Base-by-base conservation (phyloP, 2,329 filamentous ascomycete species). In the Epichloe coenophiala region DNA sequence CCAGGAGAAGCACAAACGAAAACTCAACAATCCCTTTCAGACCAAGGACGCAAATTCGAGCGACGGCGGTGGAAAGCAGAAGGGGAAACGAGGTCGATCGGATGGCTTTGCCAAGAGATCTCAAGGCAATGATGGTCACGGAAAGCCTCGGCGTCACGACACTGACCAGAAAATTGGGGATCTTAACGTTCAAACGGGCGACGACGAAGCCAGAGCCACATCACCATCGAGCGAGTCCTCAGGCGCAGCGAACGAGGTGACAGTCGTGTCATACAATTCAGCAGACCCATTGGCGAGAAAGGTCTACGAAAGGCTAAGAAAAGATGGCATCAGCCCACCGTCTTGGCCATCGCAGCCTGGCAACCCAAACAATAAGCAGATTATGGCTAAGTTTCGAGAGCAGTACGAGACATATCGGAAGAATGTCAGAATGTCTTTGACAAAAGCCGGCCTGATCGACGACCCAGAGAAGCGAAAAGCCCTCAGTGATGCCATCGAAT, bases 401-500 rank as follows among this genome's bases (percentile, higher is more conserved):
- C 65, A 70, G 17, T 78, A 77, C 60, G 80, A 78, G 55, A 66
- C 65, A 11, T 83, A 83, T 56, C 72, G 80, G 50, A 70, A 70
- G 49, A 74, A 71, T 54, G 79, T 76, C 7, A 76, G 81, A 47
- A 68, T 69, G 13, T 77, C 75, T 4, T 65, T 84, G 41, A 78
- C 81, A 51, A 75, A 72, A 53, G 78, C 74, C 13, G 76, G 75
- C 11, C 66, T 83, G 7, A 78, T 84, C 51, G 81, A 84, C 61
- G 78, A 84, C 55, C 81, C 81, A 3, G 75, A 81, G 35, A 77
- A 80, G 57, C 75, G 76, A 50, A 80, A 81, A 59, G 74, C 72
- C 17, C 69, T 85, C 7, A 72, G 77, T 52, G 75, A 84, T 59
- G 81, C 81, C 6, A 78, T 84, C 45, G 74, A 77, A 41, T 85